These are phyloP conservation scores for Apiospora arundinis DNA, from an alignment of 2,329 filamentous ascomycete species.

Conservation along the genomic window DNA sequence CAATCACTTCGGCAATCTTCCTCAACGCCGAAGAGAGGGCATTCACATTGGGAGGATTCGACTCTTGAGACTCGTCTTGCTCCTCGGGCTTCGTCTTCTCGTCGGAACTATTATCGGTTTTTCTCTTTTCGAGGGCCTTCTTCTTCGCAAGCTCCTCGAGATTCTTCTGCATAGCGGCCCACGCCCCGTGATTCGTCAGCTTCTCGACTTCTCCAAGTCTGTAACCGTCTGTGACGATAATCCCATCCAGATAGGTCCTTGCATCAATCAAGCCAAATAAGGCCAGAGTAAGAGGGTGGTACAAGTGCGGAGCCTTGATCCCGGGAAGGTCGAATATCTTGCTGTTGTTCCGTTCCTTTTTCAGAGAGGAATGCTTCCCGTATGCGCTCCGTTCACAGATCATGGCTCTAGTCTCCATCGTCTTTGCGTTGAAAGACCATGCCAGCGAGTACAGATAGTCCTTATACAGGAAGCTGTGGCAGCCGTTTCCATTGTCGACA, in stretches of 20 bases:
- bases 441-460: constrained; percentile 28
- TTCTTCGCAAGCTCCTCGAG: not conserved
- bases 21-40: not conserved
- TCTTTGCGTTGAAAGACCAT: constrained; percentile 25
- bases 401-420: constrained; percentile 23
- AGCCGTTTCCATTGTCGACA: not conserved
- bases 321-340: constrained; percentile 21
- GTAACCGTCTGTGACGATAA: constrained; percentile 22
- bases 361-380: constrained; percentile 17
- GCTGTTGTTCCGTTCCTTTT: not conserved
- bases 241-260: constrained; percentile 23
- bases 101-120: not conserved
- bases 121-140: not conserved
- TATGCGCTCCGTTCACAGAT: constrained; percentile 23
- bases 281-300: constrained; percentile 26
- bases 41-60: not conserved
- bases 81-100: not conserved
- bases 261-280: constrained; percentile 25
- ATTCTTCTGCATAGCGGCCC: not conserved
- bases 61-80: not conserved
- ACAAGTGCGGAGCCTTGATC: constrained; percentile 19
- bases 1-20: constrained; percentile 23
- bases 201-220: constrained; percentile 22
- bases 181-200: constrained; percentile 24
- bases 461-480: constrained; percentile 27